Conservation (phyloP, 2,329 filamentous ascomycete genomes). For the Talaromyces sp. region DNA sequence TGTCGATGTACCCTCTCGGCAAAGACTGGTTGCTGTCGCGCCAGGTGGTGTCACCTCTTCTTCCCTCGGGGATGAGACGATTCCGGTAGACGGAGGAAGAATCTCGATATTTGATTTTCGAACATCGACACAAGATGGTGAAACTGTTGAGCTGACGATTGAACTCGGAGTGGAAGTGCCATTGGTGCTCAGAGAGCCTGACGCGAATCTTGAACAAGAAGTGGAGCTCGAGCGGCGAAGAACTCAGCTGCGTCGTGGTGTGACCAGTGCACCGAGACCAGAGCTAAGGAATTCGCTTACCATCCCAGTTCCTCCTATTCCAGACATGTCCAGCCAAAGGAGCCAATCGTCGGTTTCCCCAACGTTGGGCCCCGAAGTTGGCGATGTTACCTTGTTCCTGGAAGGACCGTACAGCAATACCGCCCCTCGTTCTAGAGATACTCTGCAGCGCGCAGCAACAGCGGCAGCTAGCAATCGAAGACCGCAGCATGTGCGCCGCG, state of each 20-base stretch:
- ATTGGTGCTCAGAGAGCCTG: conserved; percentile 70
- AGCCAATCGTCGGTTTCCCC: conserved; percentile 31
- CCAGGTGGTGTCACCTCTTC: conserved; percentile 64
- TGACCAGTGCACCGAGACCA: conserved; percentile 46
- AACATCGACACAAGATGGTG: conserved; percentile 58
- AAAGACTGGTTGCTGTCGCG: conserved; percentile 66
- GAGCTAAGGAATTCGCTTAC: conserved; percentile 30
- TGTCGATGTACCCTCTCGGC: conserved; percentile 34
- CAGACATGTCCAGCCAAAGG: conserved; percentile 23
- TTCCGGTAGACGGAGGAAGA: conserved; percentile 76
- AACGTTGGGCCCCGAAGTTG: conserved; percentile 22
- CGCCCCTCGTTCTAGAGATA: conserved; percentile 67
- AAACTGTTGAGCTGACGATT: conserved; percentile 61
- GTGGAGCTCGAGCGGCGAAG: conserved; percentile 75
- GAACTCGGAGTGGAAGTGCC: conserved; percentile 71
- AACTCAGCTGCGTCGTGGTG: conserved; percentile 63
- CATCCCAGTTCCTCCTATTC: conserved; percentile 27
- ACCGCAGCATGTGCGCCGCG: conserved; percentile 47
- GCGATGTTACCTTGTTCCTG: conserved; percentile 55
- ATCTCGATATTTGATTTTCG: conserved; percentile 73
- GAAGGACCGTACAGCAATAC: conserved; percentile 73
- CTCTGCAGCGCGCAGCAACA: conserved; percentile 67
- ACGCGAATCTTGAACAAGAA: conserved; percentile 71
- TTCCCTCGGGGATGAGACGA: conserved; percentile 66
- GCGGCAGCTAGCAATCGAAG: conserved; percentile 70